phyloP scores from a whole-genome alignment of 2,329 filamentous ascomycete genomes.

The Camptophora hylomeconis region DNA sequence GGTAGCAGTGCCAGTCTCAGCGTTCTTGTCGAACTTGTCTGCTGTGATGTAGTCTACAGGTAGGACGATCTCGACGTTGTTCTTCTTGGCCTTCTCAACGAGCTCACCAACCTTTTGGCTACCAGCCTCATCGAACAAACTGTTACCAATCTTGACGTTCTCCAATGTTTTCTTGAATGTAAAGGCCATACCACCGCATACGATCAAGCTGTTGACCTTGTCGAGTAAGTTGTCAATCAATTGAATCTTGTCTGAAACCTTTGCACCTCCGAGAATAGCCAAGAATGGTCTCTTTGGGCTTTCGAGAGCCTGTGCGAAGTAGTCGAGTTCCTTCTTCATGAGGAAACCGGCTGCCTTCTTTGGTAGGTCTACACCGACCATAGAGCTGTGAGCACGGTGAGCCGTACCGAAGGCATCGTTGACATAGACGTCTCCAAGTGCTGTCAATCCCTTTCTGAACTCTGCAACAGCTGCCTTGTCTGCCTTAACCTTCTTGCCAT shows the following conservation, averaged over 20 bases:
- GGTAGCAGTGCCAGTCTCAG: slow-evolving; percentile 65
- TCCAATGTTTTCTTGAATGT: slow-evolving; percentile 99
- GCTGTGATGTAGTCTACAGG: slow-evolving; percentile 92
- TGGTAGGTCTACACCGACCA: slow-evolving; percentile 92
- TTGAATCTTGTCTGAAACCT: slow-evolving; percentile 99
- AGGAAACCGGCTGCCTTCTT: slow-evolving; percentile 97
- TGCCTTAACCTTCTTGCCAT: slow-evolving; percentile 96
- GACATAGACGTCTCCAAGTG: slow-evolving; percentile 89
- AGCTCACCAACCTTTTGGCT: slow-evolving; percentile 80
- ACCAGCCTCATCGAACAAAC: slow-evolving; percentile 84
- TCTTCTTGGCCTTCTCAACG: slow-evolving; percentile 89
- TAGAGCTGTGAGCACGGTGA: slow-evolving; percentile 96
- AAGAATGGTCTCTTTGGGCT: slow-evolving; percentile 89
- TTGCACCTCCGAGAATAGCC: slow-evolving; percentile 93
- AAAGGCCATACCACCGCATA: slow-evolving; percentile 98
- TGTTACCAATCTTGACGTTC: slow-evolving; percentile 77
- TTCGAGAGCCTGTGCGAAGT: slow-evolving; percentile 96
- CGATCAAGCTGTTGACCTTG: slow-evolving; percentile 93
- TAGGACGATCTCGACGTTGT: slow-evolving; percentile 88
- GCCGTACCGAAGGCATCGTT: slow-evolving; percentile 98
- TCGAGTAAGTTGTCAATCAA: slow-evolving; percentile 96
- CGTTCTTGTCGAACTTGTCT: slow-evolving; percentile 84
- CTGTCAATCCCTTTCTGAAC: slow-evolving; percentile 91
- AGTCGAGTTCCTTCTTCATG: slow-evolving; percentile 99
- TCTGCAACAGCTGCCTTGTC: slow-evolving; percentile 83